A percentile compares a stretch with the other conserved stretches of the same genome.
Conservation (phyloP, 1,284 basidiomycete genomes). For the Schizopora paradoxa region DNA sequence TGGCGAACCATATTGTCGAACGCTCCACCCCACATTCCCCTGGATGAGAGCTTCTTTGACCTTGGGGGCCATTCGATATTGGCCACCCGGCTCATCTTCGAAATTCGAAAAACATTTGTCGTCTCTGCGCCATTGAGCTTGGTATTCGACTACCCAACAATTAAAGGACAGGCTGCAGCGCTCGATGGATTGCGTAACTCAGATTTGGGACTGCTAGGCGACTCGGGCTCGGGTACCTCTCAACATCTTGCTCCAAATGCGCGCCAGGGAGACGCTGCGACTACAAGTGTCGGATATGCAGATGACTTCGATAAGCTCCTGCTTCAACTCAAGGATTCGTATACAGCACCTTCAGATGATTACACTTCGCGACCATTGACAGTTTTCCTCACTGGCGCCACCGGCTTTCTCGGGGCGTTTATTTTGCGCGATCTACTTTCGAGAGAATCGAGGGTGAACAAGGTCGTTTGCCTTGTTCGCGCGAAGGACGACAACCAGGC, state of each 20-base stretch:
- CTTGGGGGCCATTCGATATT: conserved; percentile 98
- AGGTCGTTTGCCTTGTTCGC: conserved; percentile 91
- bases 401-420: conserved; percentile 96
- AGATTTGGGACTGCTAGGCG: conserved; percentile 76
- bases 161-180: conserved; percentile 73
- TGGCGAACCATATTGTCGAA: conserved; percentile 86
- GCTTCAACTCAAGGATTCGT: conserved; percentile 54
- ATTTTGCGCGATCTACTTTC: conserved; percentile 79
- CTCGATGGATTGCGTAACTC: conserved; percentile 76
- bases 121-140: conserved; percentile 90
- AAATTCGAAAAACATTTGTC: conserved; percentile 90
- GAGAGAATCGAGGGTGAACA: conserved; percentile 58
- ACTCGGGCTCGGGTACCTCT: conserved; percentile 31
- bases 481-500: conserved; percentile 64
- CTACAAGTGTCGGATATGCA: conserved; percentile 58
- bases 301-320: conserved; percentile 72
- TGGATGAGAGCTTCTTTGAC: conserved; percentile 98
- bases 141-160: conserved; percentile 90
- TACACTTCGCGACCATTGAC: conserved; percentile 56
- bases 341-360: conserved; percentile 49
- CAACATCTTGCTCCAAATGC: conserved; percentile 17
- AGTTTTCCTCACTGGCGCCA: conserved; percentile 94
- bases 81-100: conserved; percentile 95
- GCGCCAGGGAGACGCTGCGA: conserved; percentile 14
- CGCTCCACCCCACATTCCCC: conserved; percentile 71